Evolutionary conservation across 495 filamentous ascomycete species (phyloP), one percentile per base, ranked within the genome.

Genomic region (Penicillium cinerascens): DNA sequence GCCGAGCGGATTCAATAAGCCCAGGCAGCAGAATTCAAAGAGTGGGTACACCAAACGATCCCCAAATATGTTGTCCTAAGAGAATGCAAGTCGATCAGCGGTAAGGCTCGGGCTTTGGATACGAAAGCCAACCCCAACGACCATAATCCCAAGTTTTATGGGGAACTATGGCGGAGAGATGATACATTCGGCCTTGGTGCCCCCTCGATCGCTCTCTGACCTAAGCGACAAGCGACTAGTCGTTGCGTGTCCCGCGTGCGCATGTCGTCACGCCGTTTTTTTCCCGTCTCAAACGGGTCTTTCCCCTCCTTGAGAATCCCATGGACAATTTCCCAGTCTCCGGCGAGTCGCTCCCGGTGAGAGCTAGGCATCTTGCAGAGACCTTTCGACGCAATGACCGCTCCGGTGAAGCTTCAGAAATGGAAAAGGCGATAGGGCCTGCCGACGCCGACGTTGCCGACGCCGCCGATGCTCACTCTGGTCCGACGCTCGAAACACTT

Each of bases 311-410:
- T 16, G 41, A 25, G 38, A 50, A 59, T 51, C 38, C 10, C 44
- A 59, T 59, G 56, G 56, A 55, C 39, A 36, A 40, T 27, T 22
- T 22, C 23, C 25, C 51, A 22, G 22, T 36, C 42, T 47, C 51
- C 15, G 20, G 38, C n/a, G 26, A 42, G 41, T 51, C 51, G n/a
- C 43, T 55, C 20, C 22, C 39, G 39, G 35, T 40, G 29, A 44
- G 23, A 15, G 27, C 51, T 10, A 29, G 13, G n/a, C 33, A 37
- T 26, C 44, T 59, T 18, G 47, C 29, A 35, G 23, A 44, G 33
- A 36, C 27, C 27, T 55, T 51, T 11, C 20, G 40, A 47, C 35
- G 9, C 47, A 44, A 43, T 35, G 43, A 25, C 27, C 47, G 51
- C 47, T 16, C 23, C 20, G 44, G 43, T 16, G 39, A 36, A 11